These are phyloP conservation scores for Skeletonema potamos DNA, from an alignment of 108 stramenopile species.

Conservation along the genomic window DNA sequence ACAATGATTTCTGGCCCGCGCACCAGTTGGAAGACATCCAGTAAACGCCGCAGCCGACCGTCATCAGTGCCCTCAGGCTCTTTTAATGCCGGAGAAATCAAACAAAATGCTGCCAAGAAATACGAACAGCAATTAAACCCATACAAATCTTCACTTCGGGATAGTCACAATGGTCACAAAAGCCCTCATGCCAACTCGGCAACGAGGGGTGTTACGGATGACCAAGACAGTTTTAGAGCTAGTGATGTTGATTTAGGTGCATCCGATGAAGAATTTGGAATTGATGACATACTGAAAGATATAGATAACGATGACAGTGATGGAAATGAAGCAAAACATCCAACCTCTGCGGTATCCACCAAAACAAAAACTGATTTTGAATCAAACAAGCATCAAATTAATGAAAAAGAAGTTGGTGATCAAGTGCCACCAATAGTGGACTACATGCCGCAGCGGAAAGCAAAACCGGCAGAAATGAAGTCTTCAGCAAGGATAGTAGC, in stretches of 20 bases:
- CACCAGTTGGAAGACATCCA: conserved; percentile 27
- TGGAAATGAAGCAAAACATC: conserved; percentile 1
- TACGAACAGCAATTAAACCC: neutral
- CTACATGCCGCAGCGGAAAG: neutral
- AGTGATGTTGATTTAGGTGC: neutral
- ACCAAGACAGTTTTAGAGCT: neutral
- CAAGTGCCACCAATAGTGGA: too few species aligned
- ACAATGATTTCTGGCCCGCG: neutral
- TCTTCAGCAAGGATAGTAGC: neutral
- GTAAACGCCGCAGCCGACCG: conserved; percentile 26
- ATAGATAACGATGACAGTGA: conserved; percentile 6
- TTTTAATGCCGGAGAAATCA: neutral
- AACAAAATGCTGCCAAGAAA: conserved; percentile 2
- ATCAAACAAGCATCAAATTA: neutral
- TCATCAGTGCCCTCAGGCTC: neutral
- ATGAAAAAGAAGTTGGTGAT: neutral
- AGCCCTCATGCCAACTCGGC: neutral
- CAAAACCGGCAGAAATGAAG: too few species aligned
- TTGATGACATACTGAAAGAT: conserved; percentile 3
- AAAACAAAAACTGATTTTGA: neutral
- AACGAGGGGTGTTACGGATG: neutral
- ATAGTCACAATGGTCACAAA: neutral
- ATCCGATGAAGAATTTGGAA: conserved; percentile 7
- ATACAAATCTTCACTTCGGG: neutral
- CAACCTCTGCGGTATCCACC: neutral